Percentiles rank a stretch among this genome's conserved stretches.
Conservation (phyloP, 2,329 filamentous ascomycete species). For the Hypoxylon sp. region DNA sequence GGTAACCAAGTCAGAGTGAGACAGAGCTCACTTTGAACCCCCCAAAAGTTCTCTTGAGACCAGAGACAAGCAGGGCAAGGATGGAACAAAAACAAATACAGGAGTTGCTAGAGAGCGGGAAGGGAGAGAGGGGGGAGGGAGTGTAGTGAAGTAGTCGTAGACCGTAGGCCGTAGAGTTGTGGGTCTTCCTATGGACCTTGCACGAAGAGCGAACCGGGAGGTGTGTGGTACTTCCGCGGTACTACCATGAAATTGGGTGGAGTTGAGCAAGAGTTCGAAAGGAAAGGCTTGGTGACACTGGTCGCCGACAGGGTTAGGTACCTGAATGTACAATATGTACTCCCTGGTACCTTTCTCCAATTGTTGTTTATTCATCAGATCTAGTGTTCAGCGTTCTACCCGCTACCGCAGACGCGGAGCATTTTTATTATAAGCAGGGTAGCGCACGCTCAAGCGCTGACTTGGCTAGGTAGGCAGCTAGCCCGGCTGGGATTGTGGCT, state of each 20-base stretch:
- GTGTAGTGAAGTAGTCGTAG: slow-evolving; percentile 54
- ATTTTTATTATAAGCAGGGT: slow-evolving; percentile 41
- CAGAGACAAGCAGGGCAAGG: slow-evolving; percentile 54
- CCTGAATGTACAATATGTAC: slow-evolving; percentile 42
- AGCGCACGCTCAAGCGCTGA: slow-evolving; percentile 41
- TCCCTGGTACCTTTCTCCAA: slow-evolving; percentile 31
- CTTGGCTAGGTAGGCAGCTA: slow-evolving; percentile 34
- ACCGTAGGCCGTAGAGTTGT: slow-evolving; percentile 47
- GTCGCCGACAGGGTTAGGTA: slow-evolving; percentile 45
- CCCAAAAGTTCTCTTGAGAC: slow-evolving; percentile 50
- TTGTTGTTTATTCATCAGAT: slow-evolving; percentile 39
- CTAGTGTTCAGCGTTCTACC: slow-evolving; percentile 33
- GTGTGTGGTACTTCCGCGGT: slow-evolving; percentile 54
- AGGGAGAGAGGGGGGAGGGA: slow-evolving; percentile 53
- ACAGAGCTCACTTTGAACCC: slow-evolving; percentile 54
- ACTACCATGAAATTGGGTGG: slow-evolving; percentile 53
- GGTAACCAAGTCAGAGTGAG: slow-evolving; percentile 52
- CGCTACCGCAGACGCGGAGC: slow-evolving; percentile 37
- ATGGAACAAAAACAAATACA: slow-evolving; percentile 55
- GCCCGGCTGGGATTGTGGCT: slow-evolving; percentile 27
- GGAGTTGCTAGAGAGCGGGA: slow-evolving; percentile 53
- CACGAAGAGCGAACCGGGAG: slow-evolving; percentile 50
- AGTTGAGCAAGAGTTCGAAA: slow-evolving; percentile 48
- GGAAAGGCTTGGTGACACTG: slow-evolving; percentile 51
- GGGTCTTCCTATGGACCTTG: slow-evolving; percentile 49